A percentile compares a stretch with the other conserved stretches of the same genome.
These are phyloP conservation scores for Leucaena leucocephala DNA, from an alignment of 306 rosid genomes.

Conservation along the genomic window DNA sequence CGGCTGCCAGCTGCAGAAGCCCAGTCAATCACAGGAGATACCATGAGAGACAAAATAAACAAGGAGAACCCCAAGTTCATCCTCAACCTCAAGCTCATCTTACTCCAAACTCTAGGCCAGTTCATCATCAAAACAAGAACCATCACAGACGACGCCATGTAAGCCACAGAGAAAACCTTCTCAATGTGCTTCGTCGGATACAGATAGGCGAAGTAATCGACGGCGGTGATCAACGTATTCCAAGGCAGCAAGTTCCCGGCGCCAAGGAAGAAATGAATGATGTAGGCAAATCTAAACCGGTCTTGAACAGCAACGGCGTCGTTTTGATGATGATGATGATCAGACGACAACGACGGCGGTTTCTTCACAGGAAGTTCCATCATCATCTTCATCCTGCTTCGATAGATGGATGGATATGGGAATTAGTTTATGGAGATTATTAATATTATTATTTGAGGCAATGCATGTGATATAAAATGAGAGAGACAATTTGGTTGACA, in stretches of 20 bases:
- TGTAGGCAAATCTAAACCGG: slow-evolving; percentile 66
- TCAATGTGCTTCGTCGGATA: slow-evolving; percentile 76
- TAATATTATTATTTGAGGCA: not conserved
- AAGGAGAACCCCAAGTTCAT: slow-evolving; percentile 64
- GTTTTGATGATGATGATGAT: slow-evolving; percentile 17
- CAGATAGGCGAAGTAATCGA: slow-evolving; percentile 81
- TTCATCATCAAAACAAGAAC: slow-evolving; percentile 62
- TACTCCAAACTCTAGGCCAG: slow-evolving; percentile 66
- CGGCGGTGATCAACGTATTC: slow-evolving; percentile 95
- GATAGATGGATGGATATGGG: no score
- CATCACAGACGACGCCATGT: slow-evolving; percentile 70
- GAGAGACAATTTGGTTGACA: slow-evolving; percentile 19
- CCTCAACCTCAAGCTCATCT: slow-evolving; percentile 55
- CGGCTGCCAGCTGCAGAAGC: slow-evolving; percentile 17
- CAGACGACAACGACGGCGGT: slow-evolving; percentile 40
- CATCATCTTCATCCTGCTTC: not conserved
- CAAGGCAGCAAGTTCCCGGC: slow-evolving; percentile 93
- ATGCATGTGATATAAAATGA: not conserved
- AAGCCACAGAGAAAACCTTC: slow-evolving; percentile 83
- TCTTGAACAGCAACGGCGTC: slow-evolving; percentile 55
- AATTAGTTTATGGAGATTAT: not conserved
- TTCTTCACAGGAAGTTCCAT: slow-evolving; percentile 51
- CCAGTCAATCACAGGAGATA: slow-evolving; percentile 73
- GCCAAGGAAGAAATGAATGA: slow-evolving; percentile 87
- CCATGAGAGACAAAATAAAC: slow-evolving; percentile 69